phyloP scores from a whole-genome alignment of 441 rosid genomes.

The Omphalea diandra region DNA sequence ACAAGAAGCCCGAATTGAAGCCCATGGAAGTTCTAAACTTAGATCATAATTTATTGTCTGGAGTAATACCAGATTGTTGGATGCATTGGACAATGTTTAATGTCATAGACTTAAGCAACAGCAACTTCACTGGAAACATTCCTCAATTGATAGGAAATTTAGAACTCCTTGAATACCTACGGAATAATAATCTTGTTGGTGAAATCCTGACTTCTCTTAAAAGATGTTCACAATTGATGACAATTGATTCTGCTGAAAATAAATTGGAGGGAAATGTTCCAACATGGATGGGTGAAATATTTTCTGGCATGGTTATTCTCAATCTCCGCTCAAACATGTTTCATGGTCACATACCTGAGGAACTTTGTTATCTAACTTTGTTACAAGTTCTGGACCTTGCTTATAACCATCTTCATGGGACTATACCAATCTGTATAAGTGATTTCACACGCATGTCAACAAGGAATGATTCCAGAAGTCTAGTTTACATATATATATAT shows the following conservation, averaged over 20 bases:
- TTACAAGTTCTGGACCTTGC: too few relatives aligned
- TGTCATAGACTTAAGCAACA: not conserved
- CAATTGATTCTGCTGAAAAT: constrained; percentile 1
- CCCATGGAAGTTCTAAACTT: not conserved
- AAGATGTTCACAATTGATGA: not conserved
- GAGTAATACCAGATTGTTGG: constrained; percentile 13
- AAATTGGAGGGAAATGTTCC: not conserved
- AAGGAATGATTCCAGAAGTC: too few relatives aligned
- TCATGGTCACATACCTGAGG: too few relatives aligned
- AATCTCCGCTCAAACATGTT: too few relatives aligned
- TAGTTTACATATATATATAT: too few relatives aligned
- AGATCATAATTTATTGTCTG: not conserved
- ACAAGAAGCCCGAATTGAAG: not conserved
- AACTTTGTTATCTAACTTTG: too few relatives aligned
- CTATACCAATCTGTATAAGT: too few relatives aligned
- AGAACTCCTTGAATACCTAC: not conserved
- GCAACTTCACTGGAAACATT: not conserved
- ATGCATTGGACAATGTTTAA: not conserved
- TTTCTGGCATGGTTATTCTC: not conserved
- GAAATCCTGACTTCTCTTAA: not conserved
- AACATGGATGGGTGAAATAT: not conserved
- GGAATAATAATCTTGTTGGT: not conserved
- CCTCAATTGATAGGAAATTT: constrained; percentile 1
- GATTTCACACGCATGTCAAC: too few relatives aligned
- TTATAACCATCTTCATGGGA: too few relatives aligned